A percentile compares a stretch with the other conserved stretches of the same genome.
Evolutionary conservation across 306 rosid species (phyloP).

Genomic region (Notholithocarpus densiflorus): DNA sequence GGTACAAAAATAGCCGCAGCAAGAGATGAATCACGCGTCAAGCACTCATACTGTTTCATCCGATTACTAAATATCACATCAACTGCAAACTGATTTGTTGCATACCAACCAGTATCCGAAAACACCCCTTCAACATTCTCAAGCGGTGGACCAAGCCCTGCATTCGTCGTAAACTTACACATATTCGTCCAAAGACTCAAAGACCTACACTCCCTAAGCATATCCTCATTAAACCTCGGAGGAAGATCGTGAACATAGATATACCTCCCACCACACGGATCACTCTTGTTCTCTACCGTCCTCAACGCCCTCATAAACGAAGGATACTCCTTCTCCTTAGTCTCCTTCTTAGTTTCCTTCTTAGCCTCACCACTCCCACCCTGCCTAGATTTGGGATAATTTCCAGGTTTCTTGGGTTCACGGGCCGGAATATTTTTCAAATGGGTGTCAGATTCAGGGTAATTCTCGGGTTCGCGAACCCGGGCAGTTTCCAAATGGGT

Average conservation of each 20-base stretch:
- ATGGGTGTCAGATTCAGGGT: neutral
- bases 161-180: constrained; percentile 91
- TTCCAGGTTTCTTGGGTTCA: too few relatives aligned
- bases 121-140: constrained; percentile 95
- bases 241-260: constrained; percentile 90
- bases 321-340: constrained; percentile 31
- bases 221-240: constrained; percentile 87
- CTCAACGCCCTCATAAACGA: constrained; percentile 73
- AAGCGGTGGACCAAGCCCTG: constrained; percentile 96
- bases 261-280: constrained; percentile 97
- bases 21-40: constrained; percentile 80
- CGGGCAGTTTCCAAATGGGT: constrained; percentile 12
- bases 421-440: too few relatives aligned
- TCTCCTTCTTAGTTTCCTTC: neutral
- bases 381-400: too few relatives aligned
- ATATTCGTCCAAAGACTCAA: constrained; percentile 92
- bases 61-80: constrained; percentile 89
- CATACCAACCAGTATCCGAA: constrained; percentile 80
- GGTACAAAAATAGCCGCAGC: constrained; percentile 94
- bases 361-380: neutral
- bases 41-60: constrained; percentile 94
- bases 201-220: constrained; percentile 78
- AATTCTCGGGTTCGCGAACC: constrained; percentile 16
- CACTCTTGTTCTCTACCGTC: constrained; percentile 77
- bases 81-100: constrained; percentile 91